These are phyloP conservation scores for Thozetella sp. DNA, from an alignment of 495 filamentous ascomycete genomes.

Conservation along the genomic window DNA sequence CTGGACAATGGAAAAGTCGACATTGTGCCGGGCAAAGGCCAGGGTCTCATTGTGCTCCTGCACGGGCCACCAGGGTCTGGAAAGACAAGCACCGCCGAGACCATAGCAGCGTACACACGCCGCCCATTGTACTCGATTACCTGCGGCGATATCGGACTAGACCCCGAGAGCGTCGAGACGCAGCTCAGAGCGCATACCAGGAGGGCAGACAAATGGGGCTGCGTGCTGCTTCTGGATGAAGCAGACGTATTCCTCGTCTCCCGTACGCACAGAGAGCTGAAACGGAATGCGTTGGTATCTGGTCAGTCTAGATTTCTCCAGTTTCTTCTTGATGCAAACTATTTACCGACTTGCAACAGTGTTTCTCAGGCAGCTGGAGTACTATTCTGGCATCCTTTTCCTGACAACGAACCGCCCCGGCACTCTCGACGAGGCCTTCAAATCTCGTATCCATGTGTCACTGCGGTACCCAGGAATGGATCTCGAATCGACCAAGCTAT, in stretches of 20 bases:
- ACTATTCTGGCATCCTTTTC: conserved; percentile 59
- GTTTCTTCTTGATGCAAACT: neutral
- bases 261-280: neutral
- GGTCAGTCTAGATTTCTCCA: conserved; percentile 3
- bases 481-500: conserved; percentile 5
- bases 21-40: neutral
- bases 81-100: neutral
- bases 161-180: neutral
- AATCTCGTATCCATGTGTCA: conserved; percentile 50
- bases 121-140: neutral
- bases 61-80: neutral
- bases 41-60: neutral
- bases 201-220: neutral
- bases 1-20: neutral
- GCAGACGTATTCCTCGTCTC: neutral
- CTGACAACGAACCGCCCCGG: conserved; percentile 56
- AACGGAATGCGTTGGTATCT: conserved; percentile 3
- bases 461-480: conserved; percentile 43
- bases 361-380: conserved; percentile 58
- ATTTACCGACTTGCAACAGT: conserved; percentile 16
- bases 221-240: neutral
- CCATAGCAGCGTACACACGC: neutral
- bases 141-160: neutral
- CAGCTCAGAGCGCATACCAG: neutral
- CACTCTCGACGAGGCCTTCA: conserved; percentile 56